phyloP scores from a whole-genome alignment of 1,139 yeast genomes.

The Candida mesenterica region DNA sequence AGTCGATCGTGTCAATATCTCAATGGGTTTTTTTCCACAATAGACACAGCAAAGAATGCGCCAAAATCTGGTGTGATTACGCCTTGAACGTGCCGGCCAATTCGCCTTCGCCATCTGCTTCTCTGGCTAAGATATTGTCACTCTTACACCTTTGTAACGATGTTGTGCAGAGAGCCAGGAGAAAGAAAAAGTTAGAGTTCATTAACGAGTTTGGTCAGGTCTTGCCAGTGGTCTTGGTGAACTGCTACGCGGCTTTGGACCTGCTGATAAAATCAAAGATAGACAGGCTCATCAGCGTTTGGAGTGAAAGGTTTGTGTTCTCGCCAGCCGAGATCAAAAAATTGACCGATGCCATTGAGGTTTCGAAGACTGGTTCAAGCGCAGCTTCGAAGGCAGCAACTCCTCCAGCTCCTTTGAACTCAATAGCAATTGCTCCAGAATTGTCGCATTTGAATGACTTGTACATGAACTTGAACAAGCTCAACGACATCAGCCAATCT shows the following conservation, averaged over 20 bases:
- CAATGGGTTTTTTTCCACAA: constrained; percentile 86
- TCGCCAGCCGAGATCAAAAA: constrained; percentile 37
- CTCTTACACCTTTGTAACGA: constrained; percentile 78
- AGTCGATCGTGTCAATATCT: constrained; percentile 76
- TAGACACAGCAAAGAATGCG: constrained; percentile 59
- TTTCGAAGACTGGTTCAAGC: constrained; percentile 12
- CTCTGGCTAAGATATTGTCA: constrained; percentile 48
- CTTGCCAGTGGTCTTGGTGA: constrained; percentile 36
- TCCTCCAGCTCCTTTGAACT: constrained; percentile 3
- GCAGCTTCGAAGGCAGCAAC: constrained; percentile 5
- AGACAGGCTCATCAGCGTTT: constrained; percentile 64
- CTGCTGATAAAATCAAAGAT: constrained; percentile 52
- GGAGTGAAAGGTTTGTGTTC: constrained; percentile 71
- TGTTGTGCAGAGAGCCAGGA: constrained; percentile 77
- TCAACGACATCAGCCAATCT: constrained; percentile 33
- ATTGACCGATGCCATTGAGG: constrained; percentile 38
- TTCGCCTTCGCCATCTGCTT: constrained; percentile 37
- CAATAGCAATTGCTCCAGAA: constrained; percentile 34
- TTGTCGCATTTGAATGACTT: constrained; percentile 35
- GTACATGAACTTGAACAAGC: constrained; percentile 28
- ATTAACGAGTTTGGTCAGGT: constrained; percentile 55
- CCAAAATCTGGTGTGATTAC: constrained; percentile 59
- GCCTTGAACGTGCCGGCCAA: constrained; percentile 21
- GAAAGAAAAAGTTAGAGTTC: constrained; percentile 61
- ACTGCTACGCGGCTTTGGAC: constrained; percentile 35